Conservation (phyloP, 2,329 filamentous ascomycete genomes). For the Diaporthe citrichinensis region DNA sequence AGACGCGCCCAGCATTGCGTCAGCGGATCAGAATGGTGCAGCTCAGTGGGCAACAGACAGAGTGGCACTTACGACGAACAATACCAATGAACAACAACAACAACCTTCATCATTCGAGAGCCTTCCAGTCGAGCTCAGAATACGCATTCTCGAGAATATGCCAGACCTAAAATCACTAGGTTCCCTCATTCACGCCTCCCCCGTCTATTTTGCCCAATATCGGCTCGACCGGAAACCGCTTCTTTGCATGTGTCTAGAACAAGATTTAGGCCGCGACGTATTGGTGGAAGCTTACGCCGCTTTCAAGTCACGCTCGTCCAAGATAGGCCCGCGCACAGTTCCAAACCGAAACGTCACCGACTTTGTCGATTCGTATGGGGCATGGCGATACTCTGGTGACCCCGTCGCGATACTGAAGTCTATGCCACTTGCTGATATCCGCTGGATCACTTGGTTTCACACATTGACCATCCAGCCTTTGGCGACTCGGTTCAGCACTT, state of each 20-base stretch:
- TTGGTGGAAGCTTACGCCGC: not conserved
- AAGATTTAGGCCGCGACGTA: not conserved
- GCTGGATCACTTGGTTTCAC: slow-evolving; percentile 10
- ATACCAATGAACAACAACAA: not conserved
- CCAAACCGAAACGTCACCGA: not conserved
- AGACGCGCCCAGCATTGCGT: no score
- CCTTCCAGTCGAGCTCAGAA: slow-evolving; percentile 1
- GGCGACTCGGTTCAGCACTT: not conserved
- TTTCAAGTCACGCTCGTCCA: not conserved
- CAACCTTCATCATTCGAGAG: not conserved
- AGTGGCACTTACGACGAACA: not conserved
- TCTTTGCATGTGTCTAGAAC: not conserved
- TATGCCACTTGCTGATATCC: slow-evolving; percentile 5
- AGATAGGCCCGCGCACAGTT: not conserved
- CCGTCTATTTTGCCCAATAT: slow-evolving; percentile 18
- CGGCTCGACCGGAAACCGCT: not conserved
- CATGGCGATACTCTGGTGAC: not conserved
- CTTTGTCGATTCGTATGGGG: slow-evolving; percentile 11
- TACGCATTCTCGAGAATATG: slow-evolving; percentile 1
- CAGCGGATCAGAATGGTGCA: not conserved
- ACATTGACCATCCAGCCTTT: slow-evolving; percentile 1
- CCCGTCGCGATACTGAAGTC: not conserved
- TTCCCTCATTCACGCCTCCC: slow-evolving; percentile 7
- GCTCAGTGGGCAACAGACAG: slow-evolving; percentile 1
- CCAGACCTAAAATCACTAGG: slow-evolving; percentile 3